phyloP scores from a whole-genome alignment of 164 flowering plant species.

The Macadamia tetraphylla region DNA sequence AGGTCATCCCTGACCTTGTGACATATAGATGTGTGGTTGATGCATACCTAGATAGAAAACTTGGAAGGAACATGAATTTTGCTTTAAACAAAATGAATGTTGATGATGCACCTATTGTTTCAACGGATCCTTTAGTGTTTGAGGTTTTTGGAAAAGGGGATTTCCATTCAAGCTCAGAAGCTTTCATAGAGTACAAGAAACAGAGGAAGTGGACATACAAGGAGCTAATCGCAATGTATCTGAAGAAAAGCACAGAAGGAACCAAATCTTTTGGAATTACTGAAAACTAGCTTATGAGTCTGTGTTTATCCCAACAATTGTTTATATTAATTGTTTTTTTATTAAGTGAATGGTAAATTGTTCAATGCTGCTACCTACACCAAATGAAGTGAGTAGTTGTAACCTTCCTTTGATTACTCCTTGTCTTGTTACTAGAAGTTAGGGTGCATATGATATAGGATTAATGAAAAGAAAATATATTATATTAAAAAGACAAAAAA shows the following conservation, averaged over 20 bases:
- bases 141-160: conserved; percentile 88
- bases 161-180: conserved; percentile 67
- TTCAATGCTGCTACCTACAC: too few relatives aligned
- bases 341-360: too few relatives aligned
- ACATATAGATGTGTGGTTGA: conserved; percentile 91
- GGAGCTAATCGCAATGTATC: conserved; percentile 42
- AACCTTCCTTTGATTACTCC: too few relatives aligned
- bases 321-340: too few relatives aligned
- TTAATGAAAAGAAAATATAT: too few relatives aligned
- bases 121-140: conserved; percentile 69
- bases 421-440: too few relatives aligned
- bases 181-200: conserved; percentile 48
- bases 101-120: conserved; percentile 33
- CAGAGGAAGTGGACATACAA: conserved; percentile 55
- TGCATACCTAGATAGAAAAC: conserved; percentile 66
- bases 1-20: conserved; percentile 71
- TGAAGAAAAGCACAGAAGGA: conserved; percentile 58
- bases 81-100: conserved; percentile 51
- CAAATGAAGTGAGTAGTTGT: too few relatives aligned
- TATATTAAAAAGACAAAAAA: too few relatives aligned
- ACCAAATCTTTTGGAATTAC: conserved; percentile 92
- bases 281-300: conserved; percentile 20
- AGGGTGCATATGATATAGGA: too few relatives aligned
- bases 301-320: too few relatives aligned
- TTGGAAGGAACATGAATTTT: conserved; percentile 68